Conservation (phyloP, 2,329 filamentous ascomycete species). For the Tolypocladium ophioglossoides region DNA sequence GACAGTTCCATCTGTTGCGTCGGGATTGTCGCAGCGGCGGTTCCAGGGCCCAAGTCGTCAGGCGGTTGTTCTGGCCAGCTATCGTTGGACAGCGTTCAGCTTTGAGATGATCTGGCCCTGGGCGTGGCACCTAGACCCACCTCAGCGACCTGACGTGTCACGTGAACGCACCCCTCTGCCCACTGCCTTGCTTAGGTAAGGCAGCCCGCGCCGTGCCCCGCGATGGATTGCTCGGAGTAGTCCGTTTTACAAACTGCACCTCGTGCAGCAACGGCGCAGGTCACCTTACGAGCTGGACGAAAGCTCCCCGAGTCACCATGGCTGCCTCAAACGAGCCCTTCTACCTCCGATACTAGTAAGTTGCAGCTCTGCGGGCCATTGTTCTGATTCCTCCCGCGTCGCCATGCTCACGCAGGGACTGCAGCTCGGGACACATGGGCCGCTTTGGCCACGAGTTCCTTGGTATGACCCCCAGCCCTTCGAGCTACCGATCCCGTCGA, state of each 20-base stretch:
- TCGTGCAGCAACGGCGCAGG: neutral
- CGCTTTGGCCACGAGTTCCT: slow-evolving; percentile 97
- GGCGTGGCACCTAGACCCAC: neutral
- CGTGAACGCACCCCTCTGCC: neutral
- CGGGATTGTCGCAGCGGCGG: neutral
- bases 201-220: neutral
- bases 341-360: slow-evolving; percentile 96
- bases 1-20: slow-evolving; percentile 7
- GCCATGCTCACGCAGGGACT: neutral
- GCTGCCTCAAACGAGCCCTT: slow-evolving; percentile 69
- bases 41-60: neutral
- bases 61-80: neutral
- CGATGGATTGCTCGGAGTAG: neutral
- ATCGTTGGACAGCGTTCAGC: neutral
- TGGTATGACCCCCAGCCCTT: slow-evolving; percentile 39
- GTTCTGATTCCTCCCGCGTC: neutral
- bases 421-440: slow-evolving; percentile 91
- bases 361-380: slow-evolving; percentile 8
- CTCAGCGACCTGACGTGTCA: neutral
- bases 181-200: neutral
- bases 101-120: slow-evolving; percentile 1
- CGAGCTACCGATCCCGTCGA: neutral
- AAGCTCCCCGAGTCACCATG: slow-evolving; percentile 32
- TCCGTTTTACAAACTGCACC: neutral
- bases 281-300: neutral